Evolutionary conservation across 139 green algal genomes (phyloP).

Genomic region (Astrephomene gubernaculifera): DNA sequence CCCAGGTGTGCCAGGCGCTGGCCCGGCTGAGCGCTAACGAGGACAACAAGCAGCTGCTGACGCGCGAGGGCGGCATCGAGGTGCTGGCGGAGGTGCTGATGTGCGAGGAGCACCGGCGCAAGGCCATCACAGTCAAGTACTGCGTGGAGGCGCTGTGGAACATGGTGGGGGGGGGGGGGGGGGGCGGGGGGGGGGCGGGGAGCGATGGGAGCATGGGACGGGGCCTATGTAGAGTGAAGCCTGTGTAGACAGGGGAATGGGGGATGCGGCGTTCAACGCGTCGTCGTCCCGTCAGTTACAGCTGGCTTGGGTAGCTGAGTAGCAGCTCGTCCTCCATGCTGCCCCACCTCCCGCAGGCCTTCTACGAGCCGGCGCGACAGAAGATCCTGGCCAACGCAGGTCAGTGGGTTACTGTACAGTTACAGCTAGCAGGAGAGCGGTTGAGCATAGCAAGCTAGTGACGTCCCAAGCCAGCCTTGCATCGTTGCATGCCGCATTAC

Average conservation of each 20-base stretch:
- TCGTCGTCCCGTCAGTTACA: no score
- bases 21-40: constrained; percentile 48
- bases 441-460: no score
- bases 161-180: constrained; percentile 11
- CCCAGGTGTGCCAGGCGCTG: constrained; percentile 50
- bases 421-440: no score
- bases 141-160: constrained; percentile 46
- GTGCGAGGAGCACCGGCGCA: constrained; percentile 12
- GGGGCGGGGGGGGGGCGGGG: background rate
- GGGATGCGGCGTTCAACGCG: no score
- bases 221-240: no score
- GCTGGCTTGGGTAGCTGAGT: no score
- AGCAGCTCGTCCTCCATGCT: no score
- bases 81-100: constrained; percentile 38
- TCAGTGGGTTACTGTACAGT: background rate
- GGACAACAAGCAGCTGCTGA: constrained; percentile 48
- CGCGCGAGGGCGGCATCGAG: constrained; percentile 18
- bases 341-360: constrained; percentile 17
- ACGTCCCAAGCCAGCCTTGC: no score
- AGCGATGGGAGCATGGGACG: no score
- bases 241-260: no score
- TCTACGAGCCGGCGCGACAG: constrained; percentile 27
- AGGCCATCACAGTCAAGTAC: constrained; percentile 44
- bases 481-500: no score
- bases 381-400: constrained; percentile 22